These are phyloP conservation scores for Fusarium sp. DNA, from an alignment of 2,329 filamentous ascomycete genomes.

Conservation along the genomic window DNA sequence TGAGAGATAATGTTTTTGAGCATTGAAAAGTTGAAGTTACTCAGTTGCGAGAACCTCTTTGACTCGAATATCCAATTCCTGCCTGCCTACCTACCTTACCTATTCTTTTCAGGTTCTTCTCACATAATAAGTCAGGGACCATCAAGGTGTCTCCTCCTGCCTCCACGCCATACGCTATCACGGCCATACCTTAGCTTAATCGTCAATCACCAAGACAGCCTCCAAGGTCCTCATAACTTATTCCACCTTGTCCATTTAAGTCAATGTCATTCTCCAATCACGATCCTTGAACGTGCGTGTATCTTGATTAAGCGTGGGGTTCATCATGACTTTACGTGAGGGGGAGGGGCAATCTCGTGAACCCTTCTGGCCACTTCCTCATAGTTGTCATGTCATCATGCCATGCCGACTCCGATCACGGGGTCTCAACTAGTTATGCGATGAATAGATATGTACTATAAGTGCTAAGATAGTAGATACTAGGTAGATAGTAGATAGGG, in stretches of 20 bases:
- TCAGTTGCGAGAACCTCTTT: conserved; percentile 13
- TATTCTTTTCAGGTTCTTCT: background rate
- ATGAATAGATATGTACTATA: background rate
- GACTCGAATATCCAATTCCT: conserved; percentile 3
- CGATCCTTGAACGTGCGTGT: background rate
- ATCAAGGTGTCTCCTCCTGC: conserved; percentile 28
- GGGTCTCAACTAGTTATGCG: background rate
- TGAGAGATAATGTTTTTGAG: background rate
- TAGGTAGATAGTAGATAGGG: background rate
- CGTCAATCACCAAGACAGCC: background rate
- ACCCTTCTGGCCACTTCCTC: conserved; percentile 29
- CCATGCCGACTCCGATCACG: background rate
- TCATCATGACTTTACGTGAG: conserved; percentile 21
- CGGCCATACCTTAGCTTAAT: background rate
- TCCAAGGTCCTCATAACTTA: conserved; percentile 10
- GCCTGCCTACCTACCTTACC: background rate
- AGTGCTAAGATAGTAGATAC: background rate
- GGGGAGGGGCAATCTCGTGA: conserved; percentile 26
- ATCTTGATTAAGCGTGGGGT: conserved; percentile 11
- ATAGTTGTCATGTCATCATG: conserved; percentile 4
- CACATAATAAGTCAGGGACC: conserved; percentile 10
- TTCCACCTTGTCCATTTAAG: background rate
- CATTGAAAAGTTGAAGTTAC: background rate
- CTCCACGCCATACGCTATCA: conserved; percentile 4
- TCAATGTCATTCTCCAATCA: conserved; percentile 22